Evolutionary conservation across 1,139 yeast genomes (phyloP), one percentile per base, ranked within the genome.

Genomic region (Debaryomyces robertsiae): DNA sequence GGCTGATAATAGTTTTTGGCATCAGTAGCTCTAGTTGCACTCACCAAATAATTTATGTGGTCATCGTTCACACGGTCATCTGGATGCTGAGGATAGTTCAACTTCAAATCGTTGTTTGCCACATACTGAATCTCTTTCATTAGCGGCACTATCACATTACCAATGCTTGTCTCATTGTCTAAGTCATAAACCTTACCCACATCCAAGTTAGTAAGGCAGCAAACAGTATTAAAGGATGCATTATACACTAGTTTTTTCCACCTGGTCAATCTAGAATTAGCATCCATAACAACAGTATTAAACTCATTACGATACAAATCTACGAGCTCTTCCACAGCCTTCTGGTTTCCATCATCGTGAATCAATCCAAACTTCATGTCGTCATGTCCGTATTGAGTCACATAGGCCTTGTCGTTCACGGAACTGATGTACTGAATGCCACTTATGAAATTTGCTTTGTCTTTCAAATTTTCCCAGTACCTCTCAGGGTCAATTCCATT

Each of bases 231-330:
- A 44, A 60, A 55, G 4, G 66, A 53, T 9, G 68, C 65, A 42
- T 68, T 68, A 43, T 66, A 68, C 9, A 68, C 55, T 32, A 68
- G 55, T 42, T 68, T 61, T 32, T 52, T 54, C 67, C 69, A 65
- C 42, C 73, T 53, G 13, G 53, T 46, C 27, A 37, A 50, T 31
- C 44, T 42, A 6, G 43, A 52, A 38, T 53, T 58, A 10, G 48
- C 45, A 39, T 65, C 70, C n/a, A 39, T 32, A 4, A 9, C 25
- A 10, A 37, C 42, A 18, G 24, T 33, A 27, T 42, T 46, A 13
- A 30, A 27, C 9, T 45, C 48, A 34, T 52, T 49, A 50, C 54
- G 51, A 46, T 66, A 65, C n/a, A 67, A 44, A 1, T 52, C 46
- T 10, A 59, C 51, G 36, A 63, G 63, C 30, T 46, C 50, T 10